A percentile compares a stretch with the other conserved stretches of the same genome.
These are phyloP conservation scores for Xylaria multiplex DNA, from an alignment of 2,329 filamentous ascomycete genomes.

Conservation along the genomic window DNA sequence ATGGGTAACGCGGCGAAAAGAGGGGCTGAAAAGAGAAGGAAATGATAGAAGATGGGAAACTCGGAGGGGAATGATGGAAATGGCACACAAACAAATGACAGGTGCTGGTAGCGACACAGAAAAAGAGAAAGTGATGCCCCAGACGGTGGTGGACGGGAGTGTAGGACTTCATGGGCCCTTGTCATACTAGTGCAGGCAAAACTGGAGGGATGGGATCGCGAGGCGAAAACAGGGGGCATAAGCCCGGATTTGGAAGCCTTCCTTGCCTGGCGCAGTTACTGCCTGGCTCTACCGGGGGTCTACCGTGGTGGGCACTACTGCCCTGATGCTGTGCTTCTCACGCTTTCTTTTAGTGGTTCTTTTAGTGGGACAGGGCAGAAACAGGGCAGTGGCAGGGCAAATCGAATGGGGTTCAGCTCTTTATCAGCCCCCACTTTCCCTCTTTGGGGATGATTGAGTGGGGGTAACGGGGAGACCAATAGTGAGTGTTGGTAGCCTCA, in stretches of 20 bases:
- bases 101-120: constrained; percentile 10
- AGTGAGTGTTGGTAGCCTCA: no score
- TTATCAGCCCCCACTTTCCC: constrained; percentile 24
- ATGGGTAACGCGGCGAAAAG: constrained; percentile 1
- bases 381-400: no score
- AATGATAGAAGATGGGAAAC: constrained; percentile 13
- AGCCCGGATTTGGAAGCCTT: constrained; percentile 24
- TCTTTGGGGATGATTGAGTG: constrained; percentile 10
- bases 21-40: constrained; percentile 19
- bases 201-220: constrained; percentile 19
- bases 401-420: constrained; percentile 21
- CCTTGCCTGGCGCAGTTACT: not conserved
- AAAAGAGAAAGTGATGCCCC: constrained; percentile 32
- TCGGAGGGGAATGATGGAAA: constrained; percentile 25
- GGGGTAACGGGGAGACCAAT: no score
- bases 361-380: no score
- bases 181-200: not conserved
- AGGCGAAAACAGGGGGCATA: constrained; percentile 22
- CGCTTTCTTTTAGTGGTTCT: no score
- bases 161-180: constrained; percentile 4
- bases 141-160: constrained; percentile 1
- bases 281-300: not conserved
- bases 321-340: not conserved
- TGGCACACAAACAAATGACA: constrained; percentile 22
- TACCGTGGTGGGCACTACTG: not conserved